These are phyloP conservation scores for Globisporangium ultimum DNA, from an alignment of 352 stramenopile species.

Conservation along the genomic window DNA sequence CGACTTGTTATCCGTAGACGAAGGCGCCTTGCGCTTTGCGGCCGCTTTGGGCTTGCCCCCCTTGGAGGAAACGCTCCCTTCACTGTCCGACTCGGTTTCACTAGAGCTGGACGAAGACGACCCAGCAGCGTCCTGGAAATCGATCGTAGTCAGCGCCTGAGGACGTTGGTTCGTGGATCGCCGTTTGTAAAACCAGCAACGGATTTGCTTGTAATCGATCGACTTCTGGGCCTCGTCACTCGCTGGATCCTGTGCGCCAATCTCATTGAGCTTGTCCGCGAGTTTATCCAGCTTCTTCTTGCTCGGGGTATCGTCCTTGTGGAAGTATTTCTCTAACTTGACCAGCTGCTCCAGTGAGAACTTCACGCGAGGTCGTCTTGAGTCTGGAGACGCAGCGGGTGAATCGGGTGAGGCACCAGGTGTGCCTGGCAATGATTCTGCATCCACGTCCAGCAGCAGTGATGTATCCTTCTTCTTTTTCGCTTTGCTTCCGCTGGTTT, in stretches of 20 bases:
- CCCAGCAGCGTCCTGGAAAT: constrained; percentile 41
- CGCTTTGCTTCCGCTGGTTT: constrained; percentile 46
- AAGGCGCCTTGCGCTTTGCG: constrained; percentile 14
- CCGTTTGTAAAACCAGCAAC: constrained; percentile 88
- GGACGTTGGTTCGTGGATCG: constrained; percentile 73
- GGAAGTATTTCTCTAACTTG: constrained; percentile 79
- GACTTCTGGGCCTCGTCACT: constrained; percentile 56
- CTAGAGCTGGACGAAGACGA: constrained; percentile 53
- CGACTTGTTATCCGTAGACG: constrained; percentile 22
- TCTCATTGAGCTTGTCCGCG: constrained; percentile 67
- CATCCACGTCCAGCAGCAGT: constrained; percentile 51
- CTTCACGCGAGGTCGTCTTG: constrained; percentile 63
- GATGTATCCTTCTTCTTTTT: constrained; percentile 46
- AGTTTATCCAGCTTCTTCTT: constrained; percentile 81
- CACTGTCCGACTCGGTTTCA: constrained; percentile 69
- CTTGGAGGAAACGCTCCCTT: constrained; percentile 26
- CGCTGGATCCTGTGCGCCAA: constrained; percentile 43
- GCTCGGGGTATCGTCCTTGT: constrained; percentile 78
- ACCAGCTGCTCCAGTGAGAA: constrained; percentile 75
- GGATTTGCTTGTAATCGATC: constrained; percentile 87
- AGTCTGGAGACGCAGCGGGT: constrained; percentile 68
- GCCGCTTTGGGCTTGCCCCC: constrained; percentile 19
- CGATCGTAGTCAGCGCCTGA: constrained; percentile 55
- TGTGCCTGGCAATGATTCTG: constrained; percentile 49
- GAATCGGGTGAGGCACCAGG: constrained; percentile 55